Evolutionary conservation across 2,329 filamentous ascomycete species (phyloP).

Genomic region (Stachybotrys chlorohalonatus): DNA sequence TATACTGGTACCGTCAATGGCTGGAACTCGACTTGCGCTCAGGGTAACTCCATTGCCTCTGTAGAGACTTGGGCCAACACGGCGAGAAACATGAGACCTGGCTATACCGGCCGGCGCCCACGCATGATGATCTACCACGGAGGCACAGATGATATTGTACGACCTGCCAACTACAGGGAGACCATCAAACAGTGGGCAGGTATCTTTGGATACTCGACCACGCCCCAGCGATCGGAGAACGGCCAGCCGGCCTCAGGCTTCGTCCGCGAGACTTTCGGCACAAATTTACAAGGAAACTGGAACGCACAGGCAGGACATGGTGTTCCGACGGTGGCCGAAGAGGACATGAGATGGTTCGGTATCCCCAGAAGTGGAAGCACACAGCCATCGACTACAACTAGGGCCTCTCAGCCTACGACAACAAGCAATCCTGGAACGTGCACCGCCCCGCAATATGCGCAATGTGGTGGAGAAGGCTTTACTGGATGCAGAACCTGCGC

Average conservation of each 20-base stretch:
- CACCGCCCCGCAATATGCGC: background rate
- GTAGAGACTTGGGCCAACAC: constrained; percentile 38
- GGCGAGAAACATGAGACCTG: constrained; percentile 36
- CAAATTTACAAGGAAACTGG: constrained; percentile 21
- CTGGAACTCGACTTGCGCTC: constrained; percentile 44
- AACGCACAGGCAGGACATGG: constrained; percentile 21
- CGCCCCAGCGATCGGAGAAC: constrained; percentile 13
- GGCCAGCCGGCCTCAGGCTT: constrained; percentile 19
- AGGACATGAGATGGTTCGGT: constrained; percentile 14
- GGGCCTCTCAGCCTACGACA: background rate
- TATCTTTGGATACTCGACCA: constrained; percentile 30
- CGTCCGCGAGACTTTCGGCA: constrained; percentile 21
- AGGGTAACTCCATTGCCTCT: constrained; percentile 31
- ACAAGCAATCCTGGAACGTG: background rate
- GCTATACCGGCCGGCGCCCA: constrained; percentile 39
- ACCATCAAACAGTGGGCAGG: constrained; percentile 47
- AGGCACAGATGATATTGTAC: constrained; percentile 37
- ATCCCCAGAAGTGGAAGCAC: background rate
- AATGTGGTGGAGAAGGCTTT: background rate
- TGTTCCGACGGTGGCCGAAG: constrained; percentile 20
- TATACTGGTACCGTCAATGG: constrained; percentile 27
- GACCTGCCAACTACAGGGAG: constrained; percentile 46
- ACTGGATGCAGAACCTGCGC: background rate
- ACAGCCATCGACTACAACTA: background rate
- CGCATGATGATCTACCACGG: constrained; percentile 52